These are phyloP conservation scores for Pugionium cornutum DNA, from an alignment of 345 rosid species.

Conservation along the genomic window DNA sequence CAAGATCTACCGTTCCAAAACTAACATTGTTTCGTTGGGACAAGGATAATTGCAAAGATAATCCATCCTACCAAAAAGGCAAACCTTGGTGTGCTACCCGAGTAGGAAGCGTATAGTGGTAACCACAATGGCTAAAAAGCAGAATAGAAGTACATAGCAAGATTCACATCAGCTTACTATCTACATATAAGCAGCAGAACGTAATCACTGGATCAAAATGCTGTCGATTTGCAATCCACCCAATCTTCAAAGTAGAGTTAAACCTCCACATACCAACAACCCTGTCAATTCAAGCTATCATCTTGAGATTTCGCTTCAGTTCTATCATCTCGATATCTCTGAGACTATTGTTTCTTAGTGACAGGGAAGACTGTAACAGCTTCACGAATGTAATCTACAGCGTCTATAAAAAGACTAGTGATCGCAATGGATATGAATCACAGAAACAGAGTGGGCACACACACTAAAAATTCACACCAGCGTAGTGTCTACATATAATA, in stretches of 20 bases:
- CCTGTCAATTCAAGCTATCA: neutral
- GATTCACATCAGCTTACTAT: neutral
- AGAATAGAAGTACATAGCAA: neutral
- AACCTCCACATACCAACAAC: neutral
- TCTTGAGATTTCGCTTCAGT: neutral
- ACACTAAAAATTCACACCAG: neutral
- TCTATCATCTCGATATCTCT: neutral
- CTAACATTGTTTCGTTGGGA: too few relatives aligned
- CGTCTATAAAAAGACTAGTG: neutral
- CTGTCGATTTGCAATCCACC: neutral
- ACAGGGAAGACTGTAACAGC: neutral
- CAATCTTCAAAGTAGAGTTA: neutral
- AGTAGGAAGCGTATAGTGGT: neutral
- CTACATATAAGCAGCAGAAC: neutral
- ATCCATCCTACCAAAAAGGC: neutral
- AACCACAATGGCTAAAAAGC: neutral
- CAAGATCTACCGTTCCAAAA: too few relatives aligned
- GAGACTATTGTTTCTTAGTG: neutral
- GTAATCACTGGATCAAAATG: neutral
- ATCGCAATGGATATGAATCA: neutral
- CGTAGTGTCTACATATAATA: neutral
- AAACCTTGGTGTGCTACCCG: neutral
- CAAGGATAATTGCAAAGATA: too few relatives aligned
- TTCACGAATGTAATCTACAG: neutral
- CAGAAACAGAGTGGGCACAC: neutral